Conservation (phyloP, 2,329 filamentous ascomycete genomes). For the Alternaria postmessia region DNA sequence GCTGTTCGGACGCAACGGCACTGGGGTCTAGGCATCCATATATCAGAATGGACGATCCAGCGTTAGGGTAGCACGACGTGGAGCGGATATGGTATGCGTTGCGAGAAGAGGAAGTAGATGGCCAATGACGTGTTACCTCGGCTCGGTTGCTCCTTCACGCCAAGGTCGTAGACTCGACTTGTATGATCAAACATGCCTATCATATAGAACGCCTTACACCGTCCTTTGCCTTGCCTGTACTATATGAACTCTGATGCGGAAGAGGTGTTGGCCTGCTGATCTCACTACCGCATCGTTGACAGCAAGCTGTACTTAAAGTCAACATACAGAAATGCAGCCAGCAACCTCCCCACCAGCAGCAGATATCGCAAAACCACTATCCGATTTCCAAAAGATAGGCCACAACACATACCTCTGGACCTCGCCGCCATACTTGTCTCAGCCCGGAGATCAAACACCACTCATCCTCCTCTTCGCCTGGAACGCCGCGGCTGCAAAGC, state of each 20-base stretch:
- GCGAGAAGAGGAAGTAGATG: neutral
- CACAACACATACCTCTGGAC: constrained; percentile 47
- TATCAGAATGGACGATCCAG: neutral
- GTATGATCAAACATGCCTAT: neutral
- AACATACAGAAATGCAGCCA: constrained; percentile 17
- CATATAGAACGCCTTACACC: neutral
- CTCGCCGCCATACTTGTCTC: constrained; percentile 22
- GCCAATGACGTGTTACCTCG: constrained; percentile 13
- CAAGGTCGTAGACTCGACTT: constrained; percentile 2
- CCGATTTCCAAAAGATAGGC: constrained; percentile 43
- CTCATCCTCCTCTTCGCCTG: constrained; percentile 47
- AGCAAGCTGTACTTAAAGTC: neutral
- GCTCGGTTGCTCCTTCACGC: constrained; percentile 11
- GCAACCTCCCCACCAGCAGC: constrained; percentile 9
- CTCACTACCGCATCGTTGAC: neutral
- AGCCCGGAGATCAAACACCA: constrained; percentile 20
- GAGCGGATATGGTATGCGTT: neutral
- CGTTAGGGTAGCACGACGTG: neutral
- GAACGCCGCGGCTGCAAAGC: constrained; percentile 47
- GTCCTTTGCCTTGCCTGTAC: neutral
- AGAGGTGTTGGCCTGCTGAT: neutral
- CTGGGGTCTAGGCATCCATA: neutral
- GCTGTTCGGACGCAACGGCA: constrained; percentile 10
- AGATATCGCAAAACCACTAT: constrained; percentile 29
- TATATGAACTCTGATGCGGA: neutral